Base-by-base conservation (phyloP, 208 protist species). In the Blechomonas ayalai region DNA sequence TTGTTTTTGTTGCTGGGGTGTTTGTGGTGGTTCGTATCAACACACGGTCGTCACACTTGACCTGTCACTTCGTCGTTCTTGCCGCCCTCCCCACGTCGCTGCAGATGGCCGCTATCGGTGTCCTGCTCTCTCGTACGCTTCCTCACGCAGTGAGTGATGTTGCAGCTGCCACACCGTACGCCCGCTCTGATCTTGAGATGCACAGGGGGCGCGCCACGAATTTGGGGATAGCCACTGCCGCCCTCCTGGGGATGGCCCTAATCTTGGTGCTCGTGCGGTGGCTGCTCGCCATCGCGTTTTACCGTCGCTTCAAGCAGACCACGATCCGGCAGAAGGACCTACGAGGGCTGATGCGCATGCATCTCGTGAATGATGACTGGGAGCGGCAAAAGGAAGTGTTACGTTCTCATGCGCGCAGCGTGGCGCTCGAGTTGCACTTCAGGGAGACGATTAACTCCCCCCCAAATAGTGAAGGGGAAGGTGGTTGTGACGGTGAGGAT, bases 301-400 rank as follows among this genome's bases (percentile, higher is more conserved):
- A 53, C n/a, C 6, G 16, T 0, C 43, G 50, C 8, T 46, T 76
- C 9, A 68, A 73, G 42, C 36, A 41, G 3, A 52, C 40, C 8
- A 61, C 50, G 40, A 47, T 66, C 29, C 39, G 44, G 12, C 16
- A 61, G 33, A 28, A 47, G 9, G 64, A 85, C 18, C 52, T 75
- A 29, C 57, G 60, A 22, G 20, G 16, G 20, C 35, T 80, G 25
- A 85, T 73, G 55, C 36, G 32, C 35, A 31, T 67, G 28, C 66
- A 82, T 45, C 51, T 87, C 5, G 72, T 82, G 18, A 83, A 88
- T 31, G 73, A 88, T 56, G 79, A 88, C 47, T 88, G 79, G 79
- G 47, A 61, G 38, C 56, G 74, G 34, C 79, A 88, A 48, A 74
- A 77, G 47, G 57, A 70, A 18, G 66, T 87, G 20, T 53, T 82